Conservation (phyloP, 2,329 filamentous ascomycete genomes). For the Colletotrichum sp. region DNA sequence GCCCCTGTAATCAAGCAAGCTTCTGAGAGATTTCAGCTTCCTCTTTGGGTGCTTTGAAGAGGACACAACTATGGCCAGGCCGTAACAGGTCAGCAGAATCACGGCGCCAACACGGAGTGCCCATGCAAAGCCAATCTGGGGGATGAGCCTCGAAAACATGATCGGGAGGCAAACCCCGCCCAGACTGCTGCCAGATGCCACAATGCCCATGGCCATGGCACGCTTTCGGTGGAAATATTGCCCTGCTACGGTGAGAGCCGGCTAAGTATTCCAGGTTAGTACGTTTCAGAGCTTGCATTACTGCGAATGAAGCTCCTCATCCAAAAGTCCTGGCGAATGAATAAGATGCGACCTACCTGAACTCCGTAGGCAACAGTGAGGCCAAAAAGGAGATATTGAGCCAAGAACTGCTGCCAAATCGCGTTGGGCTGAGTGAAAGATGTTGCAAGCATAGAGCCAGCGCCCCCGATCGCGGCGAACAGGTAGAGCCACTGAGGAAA, state of each 20-base stretch:
- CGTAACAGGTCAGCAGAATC: slow-evolving; percentile 41
- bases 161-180: slow-evolving; percentile 66
- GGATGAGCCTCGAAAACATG: slow-evolving; percentile 60
- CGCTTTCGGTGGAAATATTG: slow-evolving; percentile 47
- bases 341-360: background rate
- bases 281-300: background rate
- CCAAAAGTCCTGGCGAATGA: background rate
- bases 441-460: slow-evolving; percentile 8
- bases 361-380: slow-evolving; percentile 12
- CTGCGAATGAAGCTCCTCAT: background rate
- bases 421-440: slow-evolving; percentile 9
- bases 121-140: slow-evolving; percentile 49
- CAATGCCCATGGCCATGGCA: slow-evolving; percentile 58
- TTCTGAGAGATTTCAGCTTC: background rate
- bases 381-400: slow-evolving; percentile 34
- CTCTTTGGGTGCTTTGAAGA: slow-evolving; percentile 29
- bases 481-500: slow-evolving; percentile 5
- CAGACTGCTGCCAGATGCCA: slow-evolving; percentile 56
- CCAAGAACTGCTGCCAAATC: slow-evolving; percentile 42
- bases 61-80: slow-evolving; percentile 37
- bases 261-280: background rate
- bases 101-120: slow-evolving; percentile 52
- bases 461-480: background rate
- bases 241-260: slow-evolving; percentile 22
- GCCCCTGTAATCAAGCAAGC: slow-evolving; percentile 7